Evolutionary conservation across 1,139 yeast genomes (phyloP), one percentile per base, ranked within the genome.

Genomic region (Arxiozyma bovina): DNA sequence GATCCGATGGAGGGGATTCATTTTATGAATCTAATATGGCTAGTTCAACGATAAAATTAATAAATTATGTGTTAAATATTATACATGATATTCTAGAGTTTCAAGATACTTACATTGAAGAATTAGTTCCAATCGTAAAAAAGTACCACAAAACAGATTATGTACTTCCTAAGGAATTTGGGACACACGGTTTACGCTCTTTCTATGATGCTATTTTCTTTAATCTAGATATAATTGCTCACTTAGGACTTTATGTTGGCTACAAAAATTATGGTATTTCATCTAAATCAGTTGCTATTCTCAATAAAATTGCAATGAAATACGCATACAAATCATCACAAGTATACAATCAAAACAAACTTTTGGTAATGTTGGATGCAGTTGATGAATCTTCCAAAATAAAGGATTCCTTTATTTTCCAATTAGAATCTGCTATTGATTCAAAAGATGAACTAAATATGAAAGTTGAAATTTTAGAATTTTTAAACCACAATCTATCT

Each of bases 121-220:
- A 78, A 59, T 70, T 77, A 6, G 56, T 74, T 9, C 78, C 80
- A 2, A 67, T 76, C 12, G 61, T 77, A 47, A 71, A 71, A 50
- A 71, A 68, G 45, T 70, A 70, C 46, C 66, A 65, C 30, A 60
- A 60, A 30, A 61, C 40, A 17, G 58, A 59, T 1, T 63, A 74
- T 45, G 79, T 77, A 59, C 69, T 74, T 48, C 83, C 88, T 1
- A 71, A 76, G 22, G 72, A 72, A 49, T 68, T 83, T 52, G 85
- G 87, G 4, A 74, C 83, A 0, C 82, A 80, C 61, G 91, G 93
- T 0, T 68, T 81, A 8, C 70, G 77, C 22, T 80, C 85, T 6
- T 85, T 86, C 62, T 83, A 77, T 62, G 95, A 89, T 62, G 83
- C 90, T 0, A 70, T 90, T 12, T 71, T 87, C 27, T 82, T 84